phyloP scores from a whole-genome alignment of 2,329 filamentous ascomycete genomes.

The Blumeria hordei region DNA sequence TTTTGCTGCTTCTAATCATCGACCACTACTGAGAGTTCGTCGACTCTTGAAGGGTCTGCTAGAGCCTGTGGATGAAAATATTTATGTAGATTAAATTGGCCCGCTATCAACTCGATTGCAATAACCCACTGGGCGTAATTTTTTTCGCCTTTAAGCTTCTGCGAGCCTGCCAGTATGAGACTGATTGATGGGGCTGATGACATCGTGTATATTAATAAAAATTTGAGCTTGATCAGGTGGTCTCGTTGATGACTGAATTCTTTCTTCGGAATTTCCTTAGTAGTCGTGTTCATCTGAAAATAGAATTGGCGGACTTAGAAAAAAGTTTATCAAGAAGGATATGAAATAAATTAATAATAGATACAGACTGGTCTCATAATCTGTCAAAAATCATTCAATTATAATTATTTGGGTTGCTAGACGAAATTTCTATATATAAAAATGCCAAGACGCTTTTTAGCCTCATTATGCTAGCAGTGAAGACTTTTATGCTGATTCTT shows the following conservation, averaged over 20 bases:
- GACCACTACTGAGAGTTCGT: not conserved
- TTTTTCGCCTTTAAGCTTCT: not conserved
- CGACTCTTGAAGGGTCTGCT: not conserved
- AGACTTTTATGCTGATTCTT: too few species aligned
- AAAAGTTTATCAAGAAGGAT: not conserved
- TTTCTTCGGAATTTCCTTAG: not conserved
- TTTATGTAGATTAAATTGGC: constrained; percentile 1
- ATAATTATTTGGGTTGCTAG: too few species aligned
- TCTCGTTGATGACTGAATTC: not conserved
- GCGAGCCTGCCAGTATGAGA: not conserved
- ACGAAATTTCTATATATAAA: too few species aligned
- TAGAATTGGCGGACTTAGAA: not conserved
- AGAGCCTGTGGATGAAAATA: not conserved
- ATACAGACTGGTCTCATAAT: not conserved
- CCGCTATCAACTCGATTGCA: not conserved
- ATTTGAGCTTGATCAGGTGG: not conserved
- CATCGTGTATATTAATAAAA: not conserved
- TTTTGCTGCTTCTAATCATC: not conserved
- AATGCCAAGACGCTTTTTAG: too few species aligned
- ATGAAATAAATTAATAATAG: not conserved
- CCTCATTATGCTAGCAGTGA: too few species aligned
- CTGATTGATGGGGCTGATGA: not conserved
- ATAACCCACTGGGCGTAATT: not conserved
- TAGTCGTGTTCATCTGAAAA: not conserved
- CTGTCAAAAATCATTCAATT: too few species aligned